phyloP scores from a whole-genome alignment of 2,329 filamentous ascomycete genomes.

The Alternaria brassicicola region DNA sequence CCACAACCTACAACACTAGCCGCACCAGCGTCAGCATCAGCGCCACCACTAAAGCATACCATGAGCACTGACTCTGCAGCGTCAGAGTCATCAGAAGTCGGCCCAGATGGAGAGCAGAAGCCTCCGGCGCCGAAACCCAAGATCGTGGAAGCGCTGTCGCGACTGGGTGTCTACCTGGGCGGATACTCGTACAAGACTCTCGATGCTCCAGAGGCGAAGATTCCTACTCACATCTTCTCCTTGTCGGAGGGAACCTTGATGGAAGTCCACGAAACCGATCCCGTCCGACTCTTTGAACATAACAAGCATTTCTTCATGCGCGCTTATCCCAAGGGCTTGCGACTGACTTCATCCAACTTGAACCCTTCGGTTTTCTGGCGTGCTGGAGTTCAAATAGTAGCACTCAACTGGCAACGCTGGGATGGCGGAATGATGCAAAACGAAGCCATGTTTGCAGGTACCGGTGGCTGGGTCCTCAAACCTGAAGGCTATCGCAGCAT shows the following conservation, averaged over 20 bases:
- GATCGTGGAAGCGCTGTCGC: slow-evolving; percentile 74
- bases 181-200: slow-evolving; percentile 81
- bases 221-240: slow-evolving; percentile 69
- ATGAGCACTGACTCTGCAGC: slow-evolving; percentile 28
- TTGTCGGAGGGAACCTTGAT: slow-evolving; percentile 68
- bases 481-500: slow-evolving; percentile 70
- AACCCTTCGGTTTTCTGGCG: slow-evolving; percentile 87
- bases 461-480: slow-evolving; percentile 84
- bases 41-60: slow-evolving; percentile 29
- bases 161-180: slow-evolving; percentile 83
- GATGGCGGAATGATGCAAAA: slow-evolving; percentile 97
- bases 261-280: slow-evolving; percentile 66
- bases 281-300: slow-evolving; percentile 72
- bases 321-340: slow-evolving; percentile 82
- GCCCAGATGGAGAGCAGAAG: slow-evolving; percentile 52
- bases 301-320: slow-evolving; percentile 85
- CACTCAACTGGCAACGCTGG: slow-evolving; percentile 90
- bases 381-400: slow-evolving; percentile 86
- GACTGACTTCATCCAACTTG: slow-evolving; percentile 83
- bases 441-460: slow-evolving; percentile 85
- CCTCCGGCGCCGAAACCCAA: slow-evolving; percentile 58
- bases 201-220: slow-evolving; percentile 61
- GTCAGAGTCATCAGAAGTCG: slow-evolving; percentile 44
- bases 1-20: slow-evolving; percentile 41
- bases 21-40: slow-evolving; percentile 32